Conservation (phyloP, 1,284 basidiomycete species). For the Leccinum solheimii region DNA sequence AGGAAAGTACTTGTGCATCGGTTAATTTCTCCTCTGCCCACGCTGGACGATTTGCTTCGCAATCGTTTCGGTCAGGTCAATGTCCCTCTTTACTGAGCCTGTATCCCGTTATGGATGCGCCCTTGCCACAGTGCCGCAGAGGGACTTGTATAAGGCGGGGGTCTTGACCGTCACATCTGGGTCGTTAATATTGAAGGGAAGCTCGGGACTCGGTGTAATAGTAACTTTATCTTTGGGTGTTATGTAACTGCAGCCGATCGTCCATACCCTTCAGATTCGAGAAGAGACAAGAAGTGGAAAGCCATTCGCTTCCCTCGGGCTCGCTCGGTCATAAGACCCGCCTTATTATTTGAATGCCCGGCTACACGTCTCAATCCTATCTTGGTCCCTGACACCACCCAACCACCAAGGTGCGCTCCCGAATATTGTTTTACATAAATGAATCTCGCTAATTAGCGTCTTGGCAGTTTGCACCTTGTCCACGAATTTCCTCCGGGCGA, state of each 20-base stretch:
- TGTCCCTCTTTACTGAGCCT: not conserved
- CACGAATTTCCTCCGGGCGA: not conserved
- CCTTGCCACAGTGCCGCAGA: not conserved
- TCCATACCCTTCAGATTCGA: slow-evolving; percentile 11
- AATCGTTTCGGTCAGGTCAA: not conserved
- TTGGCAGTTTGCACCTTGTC: not conserved
- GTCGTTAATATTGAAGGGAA: slow-evolving; percentile 14
- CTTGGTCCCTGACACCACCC: not conserved
- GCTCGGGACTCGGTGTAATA: slow-evolving; percentile 18
- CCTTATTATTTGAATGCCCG: slow-evolving; percentile 22
- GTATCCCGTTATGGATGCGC: not conserved
- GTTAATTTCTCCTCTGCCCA: not conserved
- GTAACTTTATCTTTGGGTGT: slow-evolving; percentile 26
- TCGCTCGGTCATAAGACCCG: not conserved
- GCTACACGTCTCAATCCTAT: slow-evolving; percentile 5
- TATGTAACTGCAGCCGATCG: slow-evolving; percentile 26
- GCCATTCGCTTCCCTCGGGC: slow-evolving; percentile 17
- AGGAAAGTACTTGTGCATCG: not conserved
- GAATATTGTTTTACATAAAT: not conserved
- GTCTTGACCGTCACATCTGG: slow-evolving; percentile 9
- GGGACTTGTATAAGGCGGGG: not conserved
- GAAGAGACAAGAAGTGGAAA: slow-evolving; percentile 26
- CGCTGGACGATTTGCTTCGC: not conserved
- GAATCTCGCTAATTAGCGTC: not conserved
- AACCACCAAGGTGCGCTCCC: slow-evolving; percentile 14